Evolutionary conservation across 768 basidiomycete species (phyloP), one percentile per base, ranked within the genome.

Genomic region (Pisolithus tinctorius): DNA sequence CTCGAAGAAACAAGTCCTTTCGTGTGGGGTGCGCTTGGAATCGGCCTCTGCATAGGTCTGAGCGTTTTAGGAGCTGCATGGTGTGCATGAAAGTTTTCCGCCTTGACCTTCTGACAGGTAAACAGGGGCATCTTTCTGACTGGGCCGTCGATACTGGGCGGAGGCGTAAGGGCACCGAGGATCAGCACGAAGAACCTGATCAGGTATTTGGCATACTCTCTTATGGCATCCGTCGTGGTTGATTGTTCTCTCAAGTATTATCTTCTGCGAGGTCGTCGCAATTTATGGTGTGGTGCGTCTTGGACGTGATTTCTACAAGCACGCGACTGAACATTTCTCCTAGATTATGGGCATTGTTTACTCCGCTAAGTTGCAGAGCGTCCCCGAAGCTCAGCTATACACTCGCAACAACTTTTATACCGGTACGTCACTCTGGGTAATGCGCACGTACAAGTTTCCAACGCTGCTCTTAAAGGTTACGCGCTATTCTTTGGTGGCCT

Each of bases 241-340:
- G 47, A 30, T 40, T 25, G 42, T 30, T 36, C 16, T 39, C 16
- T 16, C 7, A 6, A 97, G 95, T 59, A 93, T 98, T 74, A 97
- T 99, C 63, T 97, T 98, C 77, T 97, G 95, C 69, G 95, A 98
- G 74, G 96, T 97, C 63, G 94, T 99, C 27, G 96, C 95, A 52
- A 98, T 99, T 63, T 98, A 98, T 72, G 96, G 89, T 51, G 90
- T 92, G 48, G 91, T 93, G 70, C 53, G 87, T 77, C 16, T 4
- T 43, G 9, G 10, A 9, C 43, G 27, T 10, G 11, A 10, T 11
- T 26, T 27, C 13, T 40, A 6, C 2, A 11, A 5, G 50, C 53
- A 37, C 45, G 51, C 30, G 11, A 14, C 17, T 14, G 30, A 47
- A 0, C 7, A 14, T 25, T 16, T 4, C 16, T 20, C 34, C 4